Base-by-base conservation (phyloP, 1,284 basidiomycete species). In the Kwoniella shivajii region DNA sequence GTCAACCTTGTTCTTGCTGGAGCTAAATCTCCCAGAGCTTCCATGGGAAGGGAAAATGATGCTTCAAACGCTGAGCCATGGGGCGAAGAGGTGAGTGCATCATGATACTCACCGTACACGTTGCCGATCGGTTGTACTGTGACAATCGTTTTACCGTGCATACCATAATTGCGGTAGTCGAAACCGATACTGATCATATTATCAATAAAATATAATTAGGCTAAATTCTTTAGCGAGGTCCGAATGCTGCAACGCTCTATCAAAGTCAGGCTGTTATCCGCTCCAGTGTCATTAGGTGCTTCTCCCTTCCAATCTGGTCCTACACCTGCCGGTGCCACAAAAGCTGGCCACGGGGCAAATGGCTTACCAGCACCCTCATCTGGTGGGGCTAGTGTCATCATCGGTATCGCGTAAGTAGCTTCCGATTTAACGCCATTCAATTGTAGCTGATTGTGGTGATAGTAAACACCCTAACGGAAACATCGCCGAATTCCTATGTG, bases 171-270 rank as follows among this genome's bases (percentile, higher is more conserved):
- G 20, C 37, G n/a, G n/a, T n/a, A n/a, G n/a, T n/a, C n/a, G n/a
- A n/a, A n/a, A n/a, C n/a, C n/a, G n/a, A n/a, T n/a, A n/a, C n/a
- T n/a, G n/a, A n/a, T n/a, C n/a, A n/a, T n/a, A n/a, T n/a, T n/a
- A n/a, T n/a, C n/a, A n/a, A n/a, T n/a, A n/a, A n/a, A n/a, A n/a
- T n/a, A n/a, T n/a, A n/a, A n/a, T 30, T 74, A 97, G 88, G 90
- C 93, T 48, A 92, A 88, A 79, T 93, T 88, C 81, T 99, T 98
- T 79, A 90, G 89, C 56, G 95, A 99, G 79, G 88, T 87, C 9
- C 86, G 95, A 53, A 83, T 99, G 27, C 84, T 99, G 33, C 95
- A 98, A 78, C 87, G 95, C 48, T 80, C 83, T 39, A 89, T 99
- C 63, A 89, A 87, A 61, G 89, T 96, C 20, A 84, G 88, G 43